Conservation (phyloP, 2,329 filamentous ascomycete species). For the Pseudogymnoascus sp. region DNA sequence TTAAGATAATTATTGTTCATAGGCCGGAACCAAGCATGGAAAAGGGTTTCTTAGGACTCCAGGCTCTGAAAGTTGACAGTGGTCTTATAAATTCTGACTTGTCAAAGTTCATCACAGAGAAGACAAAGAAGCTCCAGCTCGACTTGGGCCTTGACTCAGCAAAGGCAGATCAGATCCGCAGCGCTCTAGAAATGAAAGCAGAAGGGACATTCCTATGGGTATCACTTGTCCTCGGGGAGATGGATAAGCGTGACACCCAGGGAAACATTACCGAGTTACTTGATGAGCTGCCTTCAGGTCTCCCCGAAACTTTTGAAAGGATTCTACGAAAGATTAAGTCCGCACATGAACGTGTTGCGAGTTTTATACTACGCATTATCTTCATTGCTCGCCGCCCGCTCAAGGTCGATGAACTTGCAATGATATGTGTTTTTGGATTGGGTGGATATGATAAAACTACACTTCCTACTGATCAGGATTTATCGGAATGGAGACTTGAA, state of each 20-base stretch:
- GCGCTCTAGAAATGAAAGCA: slow-evolving; percentile 14
- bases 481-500: background rate
- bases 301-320: background rate
- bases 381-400: background rate
- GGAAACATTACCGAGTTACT: background rate
- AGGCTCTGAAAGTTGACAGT: background rate
- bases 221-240: slow-evolving; percentile 28
- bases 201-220: slow-evolving; percentile 34
- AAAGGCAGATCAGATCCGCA: background rate
- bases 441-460: background rate
- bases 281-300: background rate
- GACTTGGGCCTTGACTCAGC: background rate
- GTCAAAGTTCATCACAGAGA: background rate
- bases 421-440: background rate
- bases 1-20: background rate
- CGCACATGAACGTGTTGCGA: background rate
- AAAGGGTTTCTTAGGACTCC: background rate
- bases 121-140: background rate
- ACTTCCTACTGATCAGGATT: background rate
- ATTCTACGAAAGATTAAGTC: background rate
- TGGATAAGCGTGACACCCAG: slow-evolving; percentile 13
- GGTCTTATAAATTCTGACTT: background rate
- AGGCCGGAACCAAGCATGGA: background rate
- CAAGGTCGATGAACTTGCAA: background rate
- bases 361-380: background rate